Evolutionary conservation across 169 alveolate genomes (phyloP).

Genomic region (Theileria orientalis): DNA sequence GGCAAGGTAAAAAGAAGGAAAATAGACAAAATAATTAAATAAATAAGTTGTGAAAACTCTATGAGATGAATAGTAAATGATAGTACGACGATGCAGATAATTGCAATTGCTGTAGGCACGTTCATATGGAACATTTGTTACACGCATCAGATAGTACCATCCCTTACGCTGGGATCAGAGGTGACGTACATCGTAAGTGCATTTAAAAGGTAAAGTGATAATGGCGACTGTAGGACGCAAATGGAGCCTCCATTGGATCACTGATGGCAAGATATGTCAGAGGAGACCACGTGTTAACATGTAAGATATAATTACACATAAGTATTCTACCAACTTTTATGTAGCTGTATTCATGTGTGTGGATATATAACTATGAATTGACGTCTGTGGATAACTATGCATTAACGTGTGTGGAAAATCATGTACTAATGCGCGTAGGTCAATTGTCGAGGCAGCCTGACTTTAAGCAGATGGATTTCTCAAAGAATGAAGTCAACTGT

Average conservation of each 20-base stretch:
- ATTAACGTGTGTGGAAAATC: no score
- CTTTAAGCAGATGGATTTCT: slow-evolving; percentile 77
- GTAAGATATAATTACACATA: background rate
- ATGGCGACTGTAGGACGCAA: slow-evolving; percentile 76
- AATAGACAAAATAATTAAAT: background rate
- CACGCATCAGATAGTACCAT: slow-evolving; percentile 80
- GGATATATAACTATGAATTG: no score
- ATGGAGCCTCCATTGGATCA: slow-evolving; percentile 85
- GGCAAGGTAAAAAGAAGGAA: slow-evolving; percentile 71
- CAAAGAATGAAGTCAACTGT: slow-evolving; percentile 71
- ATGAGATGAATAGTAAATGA: no score
- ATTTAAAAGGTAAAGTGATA: background rate
- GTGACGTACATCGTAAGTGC: slow-evolving; percentile 77
- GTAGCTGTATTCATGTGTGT: no score
- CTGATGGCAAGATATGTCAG: slow-evolving; percentile 82
- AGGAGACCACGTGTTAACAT: slow-evolving; percentile 73
- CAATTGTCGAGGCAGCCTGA: slow-evolving; percentile 83
- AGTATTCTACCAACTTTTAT: no score
- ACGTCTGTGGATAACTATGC: no score
- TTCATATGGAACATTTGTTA: slow-evolving; percentile 83
- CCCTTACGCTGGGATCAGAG: slow-evolving; percentile 86
- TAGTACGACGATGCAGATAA: no score
- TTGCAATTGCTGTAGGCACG: slow-evolving; percentile 67
- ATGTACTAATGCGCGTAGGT: slow-evolving; percentile 22
- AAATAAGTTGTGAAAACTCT: no score